These are phyloP conservation scores for Lagenidium sp. DNA, from an alignment of 352 stramenopile species.

Conservation along the genomic window DNA sequence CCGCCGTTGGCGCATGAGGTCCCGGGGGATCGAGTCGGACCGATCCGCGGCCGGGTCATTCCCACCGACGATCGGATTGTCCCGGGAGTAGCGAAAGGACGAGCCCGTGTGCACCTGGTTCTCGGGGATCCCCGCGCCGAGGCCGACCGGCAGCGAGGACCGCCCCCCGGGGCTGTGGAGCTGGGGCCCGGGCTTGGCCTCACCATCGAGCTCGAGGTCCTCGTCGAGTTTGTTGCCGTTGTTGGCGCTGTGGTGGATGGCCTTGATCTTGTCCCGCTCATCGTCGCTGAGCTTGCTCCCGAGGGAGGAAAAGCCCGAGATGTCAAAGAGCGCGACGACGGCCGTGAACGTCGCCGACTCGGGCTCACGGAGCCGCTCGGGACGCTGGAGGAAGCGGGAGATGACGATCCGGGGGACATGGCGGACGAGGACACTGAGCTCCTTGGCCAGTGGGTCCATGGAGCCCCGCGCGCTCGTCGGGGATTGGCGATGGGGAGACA, in stretches of 20 bases:
- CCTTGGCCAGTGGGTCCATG: conserved; percentile 33
- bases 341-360: conserved; percentile 39
- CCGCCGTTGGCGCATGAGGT: conserved; percentile 31
- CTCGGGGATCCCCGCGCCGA: not conserved
- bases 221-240: conserved; percentile 4
- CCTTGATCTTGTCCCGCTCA: conserved; percentile 33
- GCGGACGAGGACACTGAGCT: conserved; percentile 51
- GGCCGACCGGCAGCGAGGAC: conserved; percentile 7
- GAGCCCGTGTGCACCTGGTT: not conserved
- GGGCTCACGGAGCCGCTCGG: conserved; percentile 33
- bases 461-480: not conserved
- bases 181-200: not conserved
- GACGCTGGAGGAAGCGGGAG: conserved; percentile 39
- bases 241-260: conserved; percentile 2
- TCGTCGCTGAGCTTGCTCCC: conserved; percentile 62
- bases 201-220: not conserved
- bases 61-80: conserved; percentile 5
- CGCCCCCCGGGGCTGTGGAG: not conserved
- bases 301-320: conserved; percentile 80
- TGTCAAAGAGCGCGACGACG: conserved; percentile 77
- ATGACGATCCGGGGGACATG: conserved; percentile 74
- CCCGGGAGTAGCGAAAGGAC: conserved; percentile 3
- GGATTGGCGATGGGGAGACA: not conserved
- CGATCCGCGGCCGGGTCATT: conserved; percentile 7
- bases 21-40: conserved; percentile 14